Conservation (phyloP, 2,329 filamentous ascomycete species). For the Cladosporium sp. region DNA sequence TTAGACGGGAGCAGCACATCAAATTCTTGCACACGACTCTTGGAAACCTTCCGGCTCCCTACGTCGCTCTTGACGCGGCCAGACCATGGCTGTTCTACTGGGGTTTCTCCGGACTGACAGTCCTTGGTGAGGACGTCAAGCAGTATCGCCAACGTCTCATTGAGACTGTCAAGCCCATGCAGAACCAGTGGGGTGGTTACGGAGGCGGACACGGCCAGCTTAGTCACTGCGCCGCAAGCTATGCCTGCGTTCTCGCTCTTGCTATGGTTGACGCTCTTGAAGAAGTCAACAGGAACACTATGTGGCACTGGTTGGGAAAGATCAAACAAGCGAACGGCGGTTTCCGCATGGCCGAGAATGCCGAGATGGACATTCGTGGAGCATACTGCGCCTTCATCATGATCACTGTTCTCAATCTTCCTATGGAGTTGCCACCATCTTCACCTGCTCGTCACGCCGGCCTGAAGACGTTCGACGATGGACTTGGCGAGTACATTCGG, state of each 20-base stretch:
- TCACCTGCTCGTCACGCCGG: conserved; percentile 64
- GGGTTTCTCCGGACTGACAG: conserved; percentile 70
- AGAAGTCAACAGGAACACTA: conserved; percentile 71
- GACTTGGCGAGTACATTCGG: conserved; percentile 74
- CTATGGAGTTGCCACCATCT: conserved; percentile 70
- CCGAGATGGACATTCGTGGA: conserved; percentile 90
- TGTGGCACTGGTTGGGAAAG: conserved; percentile 87
- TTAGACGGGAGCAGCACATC: conserved; percentile 62
- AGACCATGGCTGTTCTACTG: conserved; percentile 95
- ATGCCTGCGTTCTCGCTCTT: conserved; percentile 76
- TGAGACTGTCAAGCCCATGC: conserved; percentile 72
- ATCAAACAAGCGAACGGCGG: conserved; percentile 85
- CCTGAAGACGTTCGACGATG: conserved; percentile 62
- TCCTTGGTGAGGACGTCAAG: conserved; percentile 70
- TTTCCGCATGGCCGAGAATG: conserved; percentile 81
- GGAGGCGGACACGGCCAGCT: conserved; percentile 89
- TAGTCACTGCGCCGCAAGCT: conserved; percentile 84
- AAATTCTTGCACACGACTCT: conserved; percentile 57
- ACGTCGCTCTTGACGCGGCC: conserved; percentile 75
- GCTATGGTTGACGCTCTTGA: conserved; percentile 72
- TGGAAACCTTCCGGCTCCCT: conserved; percentile 62
- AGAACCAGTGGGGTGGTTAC: conserved; percentile 81
- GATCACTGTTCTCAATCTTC: conserved; percentile 77
- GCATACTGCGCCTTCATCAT: conserved; percentile 88
- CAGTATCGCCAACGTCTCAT: conserved; percentile 60